Evolutionary conservation across 164 flowering plant species (phyloP), one percentile per base, ranked within the genome.

Genomic region (Stephania yunnanensis): DNA sequence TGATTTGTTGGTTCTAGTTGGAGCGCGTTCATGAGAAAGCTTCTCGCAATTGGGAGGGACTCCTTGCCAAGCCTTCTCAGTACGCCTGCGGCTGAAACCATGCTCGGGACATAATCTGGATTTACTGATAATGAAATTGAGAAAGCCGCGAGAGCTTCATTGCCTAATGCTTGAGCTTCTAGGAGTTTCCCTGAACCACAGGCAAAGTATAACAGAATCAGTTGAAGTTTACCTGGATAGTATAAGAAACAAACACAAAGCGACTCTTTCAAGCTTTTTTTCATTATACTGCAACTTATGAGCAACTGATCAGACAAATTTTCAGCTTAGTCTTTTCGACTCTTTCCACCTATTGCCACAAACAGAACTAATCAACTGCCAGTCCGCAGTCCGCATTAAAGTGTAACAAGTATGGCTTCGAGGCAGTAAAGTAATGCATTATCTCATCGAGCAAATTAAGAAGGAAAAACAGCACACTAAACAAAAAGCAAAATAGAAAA

Each of bases 71-170:
- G 79, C 71, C 88, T 88, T 79, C 89, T 82, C 73, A 93, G 74
- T 65, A 91, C 78, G 71, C 79, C 81, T 42, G 98, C 97, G n/a
- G 90, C 84, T 50, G 98, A 91, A 72, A 96, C 83, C 75, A 93
- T 87, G 78, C 97, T 89, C 0, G 98, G 93, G 10, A 89, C 93
- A 63, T 88, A 82, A 78, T 93, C 89, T 20, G 98, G 93, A 25
- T 93, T 93, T 19, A 93, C 87, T n/a, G 97, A 86, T 70, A 93
- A 78, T 6, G 97, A 83, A 25, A 90, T 66, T 0, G 91, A 85
- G 83, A 87, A 92, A 61, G 97, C 86, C 58, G 85, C 85, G 17
- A 96, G 87, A n/a, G 99, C 97, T 79, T 96, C 92, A 64, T 87
- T 88, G 82, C 88, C 66, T 15, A 82, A 79, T 66, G 86, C 84